Base-by-base conservation (phyloP, 1,284 basidiomycete genomes). In the Boletus mariae region DNA sequence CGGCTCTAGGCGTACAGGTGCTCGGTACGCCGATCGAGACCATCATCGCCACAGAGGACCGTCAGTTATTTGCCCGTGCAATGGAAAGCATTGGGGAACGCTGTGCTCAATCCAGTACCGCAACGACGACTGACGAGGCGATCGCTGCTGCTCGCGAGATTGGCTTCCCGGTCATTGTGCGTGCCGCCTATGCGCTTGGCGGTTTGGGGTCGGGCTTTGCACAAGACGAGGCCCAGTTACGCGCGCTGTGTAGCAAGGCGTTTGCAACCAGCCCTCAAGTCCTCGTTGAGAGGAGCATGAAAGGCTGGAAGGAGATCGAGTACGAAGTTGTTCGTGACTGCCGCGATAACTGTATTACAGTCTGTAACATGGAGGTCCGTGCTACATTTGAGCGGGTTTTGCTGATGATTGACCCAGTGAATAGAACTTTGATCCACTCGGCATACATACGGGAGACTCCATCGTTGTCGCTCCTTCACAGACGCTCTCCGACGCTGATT, bases 241-340 rank as follows among this genome's bases (percentile, higher is more conserved):
- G 84, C 63, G 90, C 91, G 49, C 76, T 98, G 26, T 98, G 94
- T 69, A 80, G 77, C 62, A 96, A 95, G 75, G 94, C 96, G 12
- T 98, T 99, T 69, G 95, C 96, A 45, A 98, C 93, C 32, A 93
- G 90, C 62, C 94, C 96, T 47, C 96, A 99, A 75, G 95, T 99
- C 1, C 79, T 99, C 26, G 93, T 99, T 25, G 96, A 99, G 79
- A 96, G 87, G 80, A 94, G 92, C 68, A 98, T 99, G 95, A 98
- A 98, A 76, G 96, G 96, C 12, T 98, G 94, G 94, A 98, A 99
- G 76, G 96, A 99, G 77, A 94, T 98, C 62, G 96, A 99, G 75
- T 99, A 99, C 66, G 96, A 99, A 72, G 96, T 99, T 49, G 96
- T 98, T n/a, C 83, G 96, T 55, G 96, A 99, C 74, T 97, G 94